These are phyloP conservation scores for Termitomyces sp. DNA, from an alignment of 768 basidiomycete genomes.

Conservation along the genomic window DNA sequence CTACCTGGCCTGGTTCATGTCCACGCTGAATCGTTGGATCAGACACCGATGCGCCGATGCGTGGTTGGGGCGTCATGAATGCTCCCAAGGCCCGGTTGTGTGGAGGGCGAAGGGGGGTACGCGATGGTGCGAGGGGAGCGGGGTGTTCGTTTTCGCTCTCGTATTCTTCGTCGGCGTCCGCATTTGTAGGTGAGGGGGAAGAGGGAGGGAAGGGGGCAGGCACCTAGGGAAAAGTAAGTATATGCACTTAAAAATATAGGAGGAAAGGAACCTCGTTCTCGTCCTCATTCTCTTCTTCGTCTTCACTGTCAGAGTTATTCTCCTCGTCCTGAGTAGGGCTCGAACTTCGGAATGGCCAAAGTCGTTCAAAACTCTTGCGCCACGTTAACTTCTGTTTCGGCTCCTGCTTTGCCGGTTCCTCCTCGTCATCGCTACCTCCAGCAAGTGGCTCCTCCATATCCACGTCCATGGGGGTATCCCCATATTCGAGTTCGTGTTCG, in stretches of 20 bases:
- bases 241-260: background rate
- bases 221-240: background rate
- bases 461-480: constrained; percentile 14
- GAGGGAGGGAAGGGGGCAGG: background rate
- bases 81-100: constrained; percentile 22
- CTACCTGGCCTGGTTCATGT: background rate
- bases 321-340: constrained; percentile 18
- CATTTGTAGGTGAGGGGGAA: background rate
- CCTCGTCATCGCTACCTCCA: constrained; percentile 11
- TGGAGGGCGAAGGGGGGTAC: constrained; percentile 22
- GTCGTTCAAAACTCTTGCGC: constrained; percentile 37
- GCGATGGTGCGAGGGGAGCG: constrained; percentile 15
- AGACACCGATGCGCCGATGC: background rate
- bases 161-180: constrained; percentile 1
- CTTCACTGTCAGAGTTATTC: constrained; percentile 1
- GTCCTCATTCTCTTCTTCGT: background rate
- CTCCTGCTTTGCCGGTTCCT: constrained; percentile 8
- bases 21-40: background rate
- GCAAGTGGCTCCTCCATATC: constrained; percentile 14
- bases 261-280: constrained; percentile 11
- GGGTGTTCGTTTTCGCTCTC: constrained; percentile 18
- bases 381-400: constrained; percentile 29
- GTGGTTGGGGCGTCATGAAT: constrained; percentile 58
- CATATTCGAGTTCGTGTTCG: constrained; percentile 19
- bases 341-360: constrained; percentile 35